Evolutionary conservation across 495 filamentous ascomycete genomes (phyloP).

Genomic region (Penicillium steckii): DNA sequence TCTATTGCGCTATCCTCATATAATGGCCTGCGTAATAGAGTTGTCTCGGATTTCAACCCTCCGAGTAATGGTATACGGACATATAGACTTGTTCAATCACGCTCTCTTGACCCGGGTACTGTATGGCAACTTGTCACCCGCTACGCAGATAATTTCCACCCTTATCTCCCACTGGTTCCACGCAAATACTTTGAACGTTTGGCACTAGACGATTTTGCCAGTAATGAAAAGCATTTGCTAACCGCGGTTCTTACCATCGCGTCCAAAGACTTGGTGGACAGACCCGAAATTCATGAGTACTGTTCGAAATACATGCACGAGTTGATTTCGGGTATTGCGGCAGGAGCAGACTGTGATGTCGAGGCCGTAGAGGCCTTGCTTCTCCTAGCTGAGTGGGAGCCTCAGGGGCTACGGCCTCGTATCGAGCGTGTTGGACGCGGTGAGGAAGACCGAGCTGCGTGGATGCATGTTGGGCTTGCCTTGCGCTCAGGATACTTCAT

Average conservation of each 20-base stretch:
- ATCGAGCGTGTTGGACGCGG: conserved; percentile 58
- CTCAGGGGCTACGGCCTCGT: conserved; percentile 52
- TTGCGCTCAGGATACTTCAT: conserved; percentile 64
- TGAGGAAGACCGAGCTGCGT: conserved; percentile 64
- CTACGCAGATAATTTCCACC: conserved; percentile 58
- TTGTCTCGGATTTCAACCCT: conserved; percentile 26
- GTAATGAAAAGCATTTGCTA: conserved; percentile 57
- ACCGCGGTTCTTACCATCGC: conserved; percentile 63
- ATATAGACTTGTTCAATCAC: conserved; percentile 51
- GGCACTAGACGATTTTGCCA: conserved; percentile 48
- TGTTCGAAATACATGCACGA: conserved; percentile 65
- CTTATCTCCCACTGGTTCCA: conserved; percentile 61
- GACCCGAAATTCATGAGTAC: conserved; percentile 55
- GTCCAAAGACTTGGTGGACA: conserved; percentile 58
- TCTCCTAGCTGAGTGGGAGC: conserved; percentile 63
- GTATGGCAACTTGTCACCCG: conserved; percentile 52
- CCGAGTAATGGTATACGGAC: conserved; percentile 38
- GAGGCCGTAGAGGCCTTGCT: conserved; percentile 65
- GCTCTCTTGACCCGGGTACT: conserved; percentile 44
- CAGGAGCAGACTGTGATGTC: conserved; percentile 58
- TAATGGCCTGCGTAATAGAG: conserved; percentile 29
- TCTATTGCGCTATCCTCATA: conserved; percentile 26
- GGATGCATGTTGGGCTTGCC: conserved; percentile 68
- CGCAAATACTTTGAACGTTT: conserved; percentile 50
- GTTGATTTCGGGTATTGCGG: conserved; percentile 58